phyloP scores from a whole-genome alignment of 2,329 filamentous ascomycete species.

The Berkeleyomyces rouxiae region DNA sequence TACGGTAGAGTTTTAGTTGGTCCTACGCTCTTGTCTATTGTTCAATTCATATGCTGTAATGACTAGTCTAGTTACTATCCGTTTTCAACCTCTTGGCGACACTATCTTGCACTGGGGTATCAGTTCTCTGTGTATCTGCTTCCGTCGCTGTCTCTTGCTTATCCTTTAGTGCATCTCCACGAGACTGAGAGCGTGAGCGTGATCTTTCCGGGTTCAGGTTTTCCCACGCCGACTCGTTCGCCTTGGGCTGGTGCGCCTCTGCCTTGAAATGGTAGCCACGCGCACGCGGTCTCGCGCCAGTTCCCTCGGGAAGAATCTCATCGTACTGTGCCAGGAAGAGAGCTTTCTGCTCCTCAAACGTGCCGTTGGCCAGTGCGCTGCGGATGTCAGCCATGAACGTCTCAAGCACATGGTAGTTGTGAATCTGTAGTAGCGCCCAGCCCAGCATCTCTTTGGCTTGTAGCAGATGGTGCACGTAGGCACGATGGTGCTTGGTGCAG shows the following conservation, averaged over 20 bases:
- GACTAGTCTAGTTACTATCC: not conserved
- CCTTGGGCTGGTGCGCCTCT: constrained; percentile 45
- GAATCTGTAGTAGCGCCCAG: constrained; percentile 82
- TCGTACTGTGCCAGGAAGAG: constrained; percentile 44
- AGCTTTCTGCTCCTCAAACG: constrained; percentile 38
- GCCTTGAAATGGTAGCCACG: constrained; percentile 72
- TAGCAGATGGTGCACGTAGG: constrained; percentile 77
- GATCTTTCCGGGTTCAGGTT: constrained; percentile 25
- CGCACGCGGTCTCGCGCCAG: constrained; percentile 60
- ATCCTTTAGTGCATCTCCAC: not conserved
- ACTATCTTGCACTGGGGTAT: constrained; percentile 1
- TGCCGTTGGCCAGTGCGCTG: constrained; percentile 39
- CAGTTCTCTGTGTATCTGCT: not conserved
- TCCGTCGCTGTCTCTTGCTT: not conserved
- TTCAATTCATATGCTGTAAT: not conserved
- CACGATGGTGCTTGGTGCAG: constrained; percentile 68
- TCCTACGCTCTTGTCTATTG: not conserved
- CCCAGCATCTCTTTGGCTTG: constrained; percentile 90
- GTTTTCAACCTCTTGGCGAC: constrained; percentile 7
- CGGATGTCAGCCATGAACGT: constrained; percentile 60
- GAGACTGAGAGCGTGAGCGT: not conserved
- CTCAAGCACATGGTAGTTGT: constrained; percentile 63
- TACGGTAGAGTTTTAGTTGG: not conserved
- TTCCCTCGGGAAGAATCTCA: constrained; percentile 51
- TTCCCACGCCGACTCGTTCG: constrained; percentile 52